Evolutionary conservation across 139 green algal species (phyloP), one percentile per base, ranked within the genome.

Genomic region (Microglena sp.): DNA sequence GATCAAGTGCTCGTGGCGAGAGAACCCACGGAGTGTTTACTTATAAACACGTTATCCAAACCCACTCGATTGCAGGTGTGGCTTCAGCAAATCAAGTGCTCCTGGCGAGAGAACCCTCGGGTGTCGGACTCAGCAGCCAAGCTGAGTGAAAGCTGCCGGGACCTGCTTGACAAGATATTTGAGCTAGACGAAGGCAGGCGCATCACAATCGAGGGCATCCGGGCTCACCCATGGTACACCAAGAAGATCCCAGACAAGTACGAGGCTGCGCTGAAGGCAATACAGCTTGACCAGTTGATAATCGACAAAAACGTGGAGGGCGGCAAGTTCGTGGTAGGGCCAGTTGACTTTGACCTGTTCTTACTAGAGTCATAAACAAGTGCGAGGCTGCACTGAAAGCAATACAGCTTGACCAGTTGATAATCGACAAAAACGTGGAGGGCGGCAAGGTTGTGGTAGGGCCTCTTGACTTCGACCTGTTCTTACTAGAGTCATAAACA

Each of bases 171-270:
- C 7, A 71, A 68, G 66, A 67, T 85, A 43, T 73, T 85, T 60
- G 32, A 78, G 0, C 33, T 58, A 2, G 74, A 81, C 53, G 74
- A 81, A 59, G 45, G 45, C 1, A 75, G 84, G 69, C 82, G 88
- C 31, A 88, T 95, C 71, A 85, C 56, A 36, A 86, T 98, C 7
- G 36, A 50, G 0, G 76, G 79, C 35, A 94, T 98, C 73, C 79
- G 83, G 53, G 24, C 63, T 26, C 91, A 97, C 80, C 79, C 86
- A 18, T 98, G 92, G 92, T 97, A 95, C 78, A 58, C 75, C 32
- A 76, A 75, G 31, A 85, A 87, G 60, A 72, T 96, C 64, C 87
- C 90, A 1, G 24, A 30, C 8, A 15, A 45, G 5, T 35, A 29
- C 11, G 28, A 62, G 26, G 7, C n/a, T 24, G 27, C 26, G 55